These are phyloP conservation scores for Oemleria cerasiformis DNA, from an alignment of 306 rosid species.

Conservation along the genomic window DNA sequence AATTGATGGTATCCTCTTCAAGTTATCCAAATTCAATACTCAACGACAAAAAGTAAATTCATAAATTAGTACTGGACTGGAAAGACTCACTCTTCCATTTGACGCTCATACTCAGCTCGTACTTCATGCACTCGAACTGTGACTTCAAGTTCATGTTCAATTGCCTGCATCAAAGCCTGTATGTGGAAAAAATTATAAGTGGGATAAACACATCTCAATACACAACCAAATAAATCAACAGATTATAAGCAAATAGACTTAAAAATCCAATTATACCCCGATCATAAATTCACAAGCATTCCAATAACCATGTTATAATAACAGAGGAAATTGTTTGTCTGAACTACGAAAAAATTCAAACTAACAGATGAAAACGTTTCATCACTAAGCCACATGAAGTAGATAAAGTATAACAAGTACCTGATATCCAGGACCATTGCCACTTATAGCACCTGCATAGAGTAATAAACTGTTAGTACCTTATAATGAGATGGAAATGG, in stretches of 20 bases:
- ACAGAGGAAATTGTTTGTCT: background rate
- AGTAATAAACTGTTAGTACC: conserved; percentile 16
- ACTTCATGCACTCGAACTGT: conserved; percentile 91
- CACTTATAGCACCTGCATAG: conserved; percentile 43
- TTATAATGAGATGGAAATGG: conserved; percentile 1
- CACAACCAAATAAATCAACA: background rate
- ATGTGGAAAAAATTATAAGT: conserved; percentile 12
- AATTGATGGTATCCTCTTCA: background rate
- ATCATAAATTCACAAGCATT: background rate
- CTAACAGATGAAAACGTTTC: background rate
- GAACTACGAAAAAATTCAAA: background rate
- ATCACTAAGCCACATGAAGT: background rate
- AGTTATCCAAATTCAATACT: background rate
- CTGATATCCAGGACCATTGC: conserved; percentile 81
- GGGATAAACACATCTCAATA: conserved; percentile 5
- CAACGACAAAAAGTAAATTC: background rate
- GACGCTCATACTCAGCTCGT: conserved; percentile 83
- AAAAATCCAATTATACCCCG: background rate
- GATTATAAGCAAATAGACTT: conserved; percentile 1
- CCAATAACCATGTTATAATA: background rate
- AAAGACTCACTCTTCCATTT: conserved; percentile 76
- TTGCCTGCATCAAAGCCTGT: conserved; percentile 85
- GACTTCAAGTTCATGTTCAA: conserved; percentile 96
- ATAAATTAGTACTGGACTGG: background rate
- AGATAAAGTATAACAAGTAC: conserved; percentile 34